phyloP scores from a whole-genome alignment of 805 yeast species.

The Nakazawaea ambrosiae region DNA sequence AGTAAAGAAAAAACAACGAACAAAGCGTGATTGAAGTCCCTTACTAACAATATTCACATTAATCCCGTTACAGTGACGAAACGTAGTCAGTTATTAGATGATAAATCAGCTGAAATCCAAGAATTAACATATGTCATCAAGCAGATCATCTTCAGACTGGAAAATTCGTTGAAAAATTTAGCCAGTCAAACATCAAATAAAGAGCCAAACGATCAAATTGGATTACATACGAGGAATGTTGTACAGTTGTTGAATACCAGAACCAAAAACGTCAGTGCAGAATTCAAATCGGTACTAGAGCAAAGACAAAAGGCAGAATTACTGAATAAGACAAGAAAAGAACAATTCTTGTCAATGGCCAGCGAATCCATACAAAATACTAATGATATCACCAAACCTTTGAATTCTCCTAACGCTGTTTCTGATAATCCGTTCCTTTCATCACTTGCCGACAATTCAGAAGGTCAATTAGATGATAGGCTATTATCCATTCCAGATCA shows the following conservation, averaged over 20 bases:
- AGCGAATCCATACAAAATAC: slow-evolving; percentile 11
- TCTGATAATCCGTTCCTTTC: slow-evolving; percentile 32
- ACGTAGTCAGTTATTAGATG: slow-evolving; percentile 86
- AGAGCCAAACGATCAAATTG: slow-evolving; percentile 52
- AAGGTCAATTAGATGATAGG: slow-evolving; percentile 28
- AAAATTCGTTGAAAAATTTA: slow-evolving; percentile 56
- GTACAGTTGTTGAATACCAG: slow-evolving; percentile 81
- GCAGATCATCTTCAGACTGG: slow-evolving; percentile 81
- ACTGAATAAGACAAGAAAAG: slow-evolving; percentile 74
- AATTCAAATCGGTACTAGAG: slow-evolving; percentile 84
- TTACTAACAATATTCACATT: background rate
- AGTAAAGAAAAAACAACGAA: too few species aligned
- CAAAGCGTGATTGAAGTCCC: background rate
- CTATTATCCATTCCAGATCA: slow-evolving; percentile 75
- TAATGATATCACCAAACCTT: slow-evolving; percentile 13
- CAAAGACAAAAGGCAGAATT: slow-evolving; percentile 79
- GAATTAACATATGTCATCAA: slow-evolving; percentile 83
- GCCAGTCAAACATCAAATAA: slow-evolving; percentile 41
- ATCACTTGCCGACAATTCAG: slow-evolving; percentile 12
- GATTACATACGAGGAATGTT: slow-evolving; percentile 76
- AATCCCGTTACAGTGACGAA: slow-evolving; percentile 71
- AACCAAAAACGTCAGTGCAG: slow-evolving; percentile 87
- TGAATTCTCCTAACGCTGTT: slow-evolving; percentile 14
- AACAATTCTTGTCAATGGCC: slow-evolving; percentile 63
- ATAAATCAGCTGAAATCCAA: slow-evolving; percentile 87